A percentile compares a stretch with the other conserved stretches of the same genome.
Conservation (phyloP, 768 basidiomycete genomes). For the Rhodotorula kratochvilovae region DNA sequence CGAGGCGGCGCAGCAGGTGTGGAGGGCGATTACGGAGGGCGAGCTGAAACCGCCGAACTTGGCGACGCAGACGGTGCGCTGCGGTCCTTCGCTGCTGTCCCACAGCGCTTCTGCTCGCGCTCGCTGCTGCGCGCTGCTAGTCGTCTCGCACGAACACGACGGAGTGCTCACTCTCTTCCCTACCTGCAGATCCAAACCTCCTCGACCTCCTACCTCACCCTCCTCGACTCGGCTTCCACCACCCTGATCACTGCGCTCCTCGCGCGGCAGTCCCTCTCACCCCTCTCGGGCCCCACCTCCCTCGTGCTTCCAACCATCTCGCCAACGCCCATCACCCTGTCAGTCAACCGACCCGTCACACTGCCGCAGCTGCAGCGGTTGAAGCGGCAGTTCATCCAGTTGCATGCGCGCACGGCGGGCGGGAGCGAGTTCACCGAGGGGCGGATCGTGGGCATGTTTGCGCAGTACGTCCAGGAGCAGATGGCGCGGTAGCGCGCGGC, state of each 20-base stretch:
- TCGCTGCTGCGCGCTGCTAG: background rate
- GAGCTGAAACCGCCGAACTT: slow-evolving; percentile 80
- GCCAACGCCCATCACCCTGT: slow-evolving; percentile 38
- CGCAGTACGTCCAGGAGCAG: slow-evolving; percentile 44
- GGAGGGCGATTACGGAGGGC: slow-evolving; percentile 73
- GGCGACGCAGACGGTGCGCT: slow-evolving; percentile 67
- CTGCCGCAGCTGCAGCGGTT: slow-evolving; percentile 83
- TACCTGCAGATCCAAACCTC: slow-evolving; percentile 65
- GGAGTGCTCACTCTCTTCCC: background rate
- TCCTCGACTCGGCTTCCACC: slow-evolving; percentile 73
- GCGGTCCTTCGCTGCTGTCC: background rate
- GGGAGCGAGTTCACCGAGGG: slow-evolving; percentile 44
- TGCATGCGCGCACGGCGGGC: slow-evolving; percentile 72
- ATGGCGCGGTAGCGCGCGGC: slow-evolving; percentile 21
- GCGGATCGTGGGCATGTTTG: slow-evolving; percentile 47
- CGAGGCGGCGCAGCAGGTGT: slow-evolving; percentile 57
- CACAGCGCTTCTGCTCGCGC: background rate
- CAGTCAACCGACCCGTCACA: slow-evolving; percentile 59
- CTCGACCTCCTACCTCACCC: slow-evolving; percentile 78
- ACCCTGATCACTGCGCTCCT: slow-evolving; percentile 68
- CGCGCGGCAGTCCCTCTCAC: slow-evolving; percentile 55
- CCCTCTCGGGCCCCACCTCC: slow-evolving; percentile 55
- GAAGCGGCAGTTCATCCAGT: slow-evolving; percentile 83
- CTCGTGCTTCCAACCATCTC: slow-evolving; percentile 52
- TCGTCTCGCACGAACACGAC: too few relatives aligned